Conservation (phyloP, 2,329 filamentous ascomycete genomes). For the Intubia oerlemansii region DNA sequence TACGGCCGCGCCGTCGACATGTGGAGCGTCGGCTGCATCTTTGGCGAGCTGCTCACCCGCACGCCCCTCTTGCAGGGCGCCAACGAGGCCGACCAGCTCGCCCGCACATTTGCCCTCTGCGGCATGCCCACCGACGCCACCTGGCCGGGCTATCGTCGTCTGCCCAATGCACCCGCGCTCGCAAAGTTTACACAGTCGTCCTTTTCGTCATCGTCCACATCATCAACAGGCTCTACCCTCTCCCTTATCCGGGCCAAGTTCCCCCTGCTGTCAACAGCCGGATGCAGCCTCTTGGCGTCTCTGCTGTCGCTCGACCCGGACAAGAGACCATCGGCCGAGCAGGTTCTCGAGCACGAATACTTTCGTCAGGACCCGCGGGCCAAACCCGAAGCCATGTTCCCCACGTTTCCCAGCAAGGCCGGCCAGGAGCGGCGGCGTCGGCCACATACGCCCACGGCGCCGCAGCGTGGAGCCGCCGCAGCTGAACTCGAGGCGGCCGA, state of each 20-base stretch:
- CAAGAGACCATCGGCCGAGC: conserved; percentile 44
- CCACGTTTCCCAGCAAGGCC: conserved; percentile 89
- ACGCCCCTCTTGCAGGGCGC: conserved; percentile 69
- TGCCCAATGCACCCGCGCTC: conserved; percentile 70
- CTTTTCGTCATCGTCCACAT: conserved; percentile 16
- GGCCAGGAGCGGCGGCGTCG: conserved; percentile 65
- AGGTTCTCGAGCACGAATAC: conserved; percentile 63
- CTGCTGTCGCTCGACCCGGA: conserved; percentile 59
- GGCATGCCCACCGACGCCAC: conserved; percentile 63
- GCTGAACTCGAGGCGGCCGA: conserved; percentile 35
- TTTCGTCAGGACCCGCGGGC: conserved; percentile 78
- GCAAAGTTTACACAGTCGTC: conserved; percentile 37
- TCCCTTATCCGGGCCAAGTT: conserved; percentile 57
- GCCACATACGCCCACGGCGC: conserved; percentile 61
- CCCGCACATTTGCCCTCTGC: conserved; percentile 73
- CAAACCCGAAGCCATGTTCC: conserved; percentile 82
- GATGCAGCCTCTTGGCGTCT: conserved; percentile 43
- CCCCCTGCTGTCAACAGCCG: conserved; percentile 58
- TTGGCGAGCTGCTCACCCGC: conserved; percentile 71
- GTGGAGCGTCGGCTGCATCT: conserved; percentile 93
- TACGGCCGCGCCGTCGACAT: conserved; percentile 72
- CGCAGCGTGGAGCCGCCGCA: conserved; percentile 49
- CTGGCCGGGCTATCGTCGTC: conserved; percentile 72
- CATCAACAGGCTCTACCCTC: conserved; percentile 12
- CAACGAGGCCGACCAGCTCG: conserved; percentile 82